Conservation (phyloP, 2,329 filamentous ascomycete genomes). For the Apiospora marii region DNA sequence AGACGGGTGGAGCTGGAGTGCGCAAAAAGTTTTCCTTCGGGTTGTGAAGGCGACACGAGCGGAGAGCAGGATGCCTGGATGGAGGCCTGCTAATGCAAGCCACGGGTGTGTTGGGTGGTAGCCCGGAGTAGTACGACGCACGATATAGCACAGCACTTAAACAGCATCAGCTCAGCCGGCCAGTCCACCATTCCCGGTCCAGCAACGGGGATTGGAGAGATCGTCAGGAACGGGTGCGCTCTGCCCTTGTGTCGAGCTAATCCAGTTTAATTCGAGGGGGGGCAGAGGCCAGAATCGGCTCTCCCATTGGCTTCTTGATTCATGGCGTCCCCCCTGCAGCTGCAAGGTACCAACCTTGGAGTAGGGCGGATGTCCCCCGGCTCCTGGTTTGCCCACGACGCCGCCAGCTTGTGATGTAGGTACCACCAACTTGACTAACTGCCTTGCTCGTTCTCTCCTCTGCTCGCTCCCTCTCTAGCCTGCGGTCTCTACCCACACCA, state of each 20-base stretch:
- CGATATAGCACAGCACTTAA: constrained; percentile 15
- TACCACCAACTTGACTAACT: constrained; percentile 19
- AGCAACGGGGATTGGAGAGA: constrained; percentile 20
- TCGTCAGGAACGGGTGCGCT: constrained; percentile 24
- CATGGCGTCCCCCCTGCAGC: constrained; percentile 23
- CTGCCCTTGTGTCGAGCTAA: constrained; percentile 22
- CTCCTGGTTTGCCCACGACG: constrained; percentile 22
- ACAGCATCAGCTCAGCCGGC: neutral
- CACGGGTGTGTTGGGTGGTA: constrained; percentile 16
- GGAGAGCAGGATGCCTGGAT: neutral
- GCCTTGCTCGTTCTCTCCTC: neutral
- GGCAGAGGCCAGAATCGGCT: neutral
- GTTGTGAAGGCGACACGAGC: neutral
- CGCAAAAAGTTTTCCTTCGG: neutral
- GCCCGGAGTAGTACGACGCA: constrained; percentile 21
- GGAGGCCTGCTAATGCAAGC: constrained; percentile 19
- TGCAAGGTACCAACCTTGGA: constrained; percentile 23
- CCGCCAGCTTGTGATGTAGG: constrained; percentile 5
- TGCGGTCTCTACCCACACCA: constrained; percentile 9
- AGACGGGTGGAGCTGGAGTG: constrained; percentile 11
- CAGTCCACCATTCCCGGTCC: neutral
- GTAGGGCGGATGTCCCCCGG: constrained; percentile 18
- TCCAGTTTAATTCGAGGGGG: constrained; percentile 14
- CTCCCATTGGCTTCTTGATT: constrained; percentile 4
- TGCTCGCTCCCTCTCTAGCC: neutral